A percentile compares a stretch with the other conserved stretches of the same genome.
Evolutionary conservation across 495 filamentous ascomycete genomes (phyloP).

Genomic region (Podospora pseudopauciseta): DNA sequence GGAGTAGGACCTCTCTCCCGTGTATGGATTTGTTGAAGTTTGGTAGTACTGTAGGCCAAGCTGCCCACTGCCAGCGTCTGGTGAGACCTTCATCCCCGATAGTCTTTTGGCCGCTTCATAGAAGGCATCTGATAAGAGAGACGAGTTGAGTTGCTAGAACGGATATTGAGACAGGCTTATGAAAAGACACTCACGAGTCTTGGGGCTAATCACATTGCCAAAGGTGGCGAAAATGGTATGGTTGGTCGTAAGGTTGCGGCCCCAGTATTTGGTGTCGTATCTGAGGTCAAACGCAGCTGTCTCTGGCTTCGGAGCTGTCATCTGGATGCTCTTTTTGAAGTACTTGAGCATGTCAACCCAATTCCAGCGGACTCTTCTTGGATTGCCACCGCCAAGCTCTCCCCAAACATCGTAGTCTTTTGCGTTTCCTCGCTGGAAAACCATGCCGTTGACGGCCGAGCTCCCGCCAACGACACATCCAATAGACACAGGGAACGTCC

Average conservation of each 20-base stretch:
- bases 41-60: constrained; percentile 1
- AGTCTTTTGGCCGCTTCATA: constrained; percentile 6
- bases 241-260: constrained; percentile 6
- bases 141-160: neutral
- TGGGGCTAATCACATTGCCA: neutral
- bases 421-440: constrained; percentile 46
- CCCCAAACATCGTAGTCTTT: constrained; percentile 60
- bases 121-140: neutral
- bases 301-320: constrained; percentile 21
- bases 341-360: constrained; percentile 45
- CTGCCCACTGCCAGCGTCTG: neutral
- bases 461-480: constrained; percentile 40
- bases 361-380: constrained; percentile 48
- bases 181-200: neutral
- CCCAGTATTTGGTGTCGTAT: constrained; percentile 9
- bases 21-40: constrained; percentile 1
- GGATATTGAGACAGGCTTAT: neutral
- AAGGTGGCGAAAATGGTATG: constrained; percentile 8
- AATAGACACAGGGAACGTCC: constrained; percentile 11
- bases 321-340: constrained; percentile 42
- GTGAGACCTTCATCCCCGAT: constrained; percentile 2
- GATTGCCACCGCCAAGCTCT: constrained; percentile 50
- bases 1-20: constrained; percentile 7
- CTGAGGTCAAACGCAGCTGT: constrained; percentile 23
- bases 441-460: constrained; percentile 41